Evolutionary conservation across 108 stramenopile species (phyloP).

Genomic region (Mediolabrus comicus): DNA sequence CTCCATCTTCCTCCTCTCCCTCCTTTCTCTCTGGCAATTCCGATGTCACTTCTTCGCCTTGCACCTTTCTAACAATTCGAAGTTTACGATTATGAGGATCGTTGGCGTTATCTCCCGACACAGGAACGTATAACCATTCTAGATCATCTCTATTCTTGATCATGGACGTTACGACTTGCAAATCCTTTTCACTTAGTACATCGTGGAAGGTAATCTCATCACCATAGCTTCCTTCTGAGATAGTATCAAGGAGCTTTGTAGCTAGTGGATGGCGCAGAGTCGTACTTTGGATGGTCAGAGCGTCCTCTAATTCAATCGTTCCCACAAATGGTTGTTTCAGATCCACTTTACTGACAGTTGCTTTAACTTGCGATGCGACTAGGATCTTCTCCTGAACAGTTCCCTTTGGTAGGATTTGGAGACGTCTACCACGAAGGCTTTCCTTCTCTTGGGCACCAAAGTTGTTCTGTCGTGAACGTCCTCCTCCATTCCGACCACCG

Average conservation of each 20-base stretch:
- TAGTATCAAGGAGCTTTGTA: slow-evolving; percentile 54
- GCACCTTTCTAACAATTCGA: slow-evolving; percentile 43
- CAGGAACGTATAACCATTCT: slow-evolving; percentile 32
- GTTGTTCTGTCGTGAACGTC: slow-evolving; percentile 10
- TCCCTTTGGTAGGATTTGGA: slow-evolving; percentile 58
- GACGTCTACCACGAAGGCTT: slow-evolving; percentile 69
- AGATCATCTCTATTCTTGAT: slow-evolving; percentile 46
- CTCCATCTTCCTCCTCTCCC: neutral
- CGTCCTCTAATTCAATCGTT: slow-evolving; percentile 52
- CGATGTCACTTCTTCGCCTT: neutral
- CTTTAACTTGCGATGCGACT: slow-evolving; percentile 52
- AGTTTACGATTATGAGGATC: slow-evolving; percentile 51
- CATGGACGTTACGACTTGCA: slow-evolving; percentile 55
- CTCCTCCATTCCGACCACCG: slow-evolving; percentile 28
- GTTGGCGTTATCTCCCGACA: slow-evolving; percentile 6
- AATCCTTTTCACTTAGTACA: slow-evolving; percentile 55
- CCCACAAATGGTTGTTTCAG: slow-evolving; percentile 64
- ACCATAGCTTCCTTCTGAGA: slow-evolving; percentile 49
- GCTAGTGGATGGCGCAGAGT: slow-evolving; percentile 66
- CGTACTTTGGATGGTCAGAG: slow-evolving; percentile 17
- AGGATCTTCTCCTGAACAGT: slow-evolving; percentile 52
- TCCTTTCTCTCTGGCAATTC: neutral
- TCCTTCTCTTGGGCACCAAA: slow-evolving; percentile 51
- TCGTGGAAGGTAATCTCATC: slow-evolving; percentile 61
- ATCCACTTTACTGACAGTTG: slow-evolving; percentile 56